Evolutionary conservation across 805 yeast species (phyloP).

Genomic region (Gaillardinia entomophila): DNA sequence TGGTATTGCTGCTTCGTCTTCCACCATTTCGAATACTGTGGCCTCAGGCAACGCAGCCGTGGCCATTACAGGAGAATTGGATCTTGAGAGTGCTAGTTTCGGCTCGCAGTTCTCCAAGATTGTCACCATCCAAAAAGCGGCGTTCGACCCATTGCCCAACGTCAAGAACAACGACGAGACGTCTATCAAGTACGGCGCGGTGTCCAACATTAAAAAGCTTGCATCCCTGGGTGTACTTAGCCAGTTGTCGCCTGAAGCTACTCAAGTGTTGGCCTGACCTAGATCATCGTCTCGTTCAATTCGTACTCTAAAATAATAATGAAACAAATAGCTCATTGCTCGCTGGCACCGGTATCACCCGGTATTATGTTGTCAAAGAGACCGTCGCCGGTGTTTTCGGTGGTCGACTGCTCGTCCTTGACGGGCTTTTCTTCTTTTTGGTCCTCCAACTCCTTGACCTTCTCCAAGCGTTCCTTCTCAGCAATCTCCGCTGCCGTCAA

Average conservation of each 20-base stretch:
- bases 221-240: constrained; percentile 16
- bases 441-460: constrained; percentile 28
- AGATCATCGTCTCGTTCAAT: too few relatives aligned
- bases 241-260: constrained; percentile 20
- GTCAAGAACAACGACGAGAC: constrained; percentile 33
- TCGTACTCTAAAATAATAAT: too few relatives aligned
- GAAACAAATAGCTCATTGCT: too few relatives aligned
- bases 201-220: constrained; percentile 22
- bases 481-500: constrained; percentile 78
- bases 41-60: constrained; percentile 16
- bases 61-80: constrained; percentile 48
- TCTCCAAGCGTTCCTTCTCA: constrained; percentile 37
- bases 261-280: too few relatives aligned
- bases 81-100: constrained; percentile 65
- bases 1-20: constrained; percentile 17
- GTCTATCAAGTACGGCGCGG: constrained; percentile 20
- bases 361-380: too few relatives aligned
- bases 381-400: too few relatives aligned
- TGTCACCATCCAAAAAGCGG: constrained; percentile 51
- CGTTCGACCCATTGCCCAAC: constrained; percentile 66
- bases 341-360: too few relatives aligned
- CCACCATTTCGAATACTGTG: constrained; percentile 11
- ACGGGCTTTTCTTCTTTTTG: constrained; percentile 9
- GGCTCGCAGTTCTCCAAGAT: constrained; percentile 82
- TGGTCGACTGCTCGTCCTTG: too few relatives aligned